These are phyloP conservation scores for Chloris gayana DNA, from an alignment of 176 grass and related monocot genomes.

Conservation along the genomic window DNA sequence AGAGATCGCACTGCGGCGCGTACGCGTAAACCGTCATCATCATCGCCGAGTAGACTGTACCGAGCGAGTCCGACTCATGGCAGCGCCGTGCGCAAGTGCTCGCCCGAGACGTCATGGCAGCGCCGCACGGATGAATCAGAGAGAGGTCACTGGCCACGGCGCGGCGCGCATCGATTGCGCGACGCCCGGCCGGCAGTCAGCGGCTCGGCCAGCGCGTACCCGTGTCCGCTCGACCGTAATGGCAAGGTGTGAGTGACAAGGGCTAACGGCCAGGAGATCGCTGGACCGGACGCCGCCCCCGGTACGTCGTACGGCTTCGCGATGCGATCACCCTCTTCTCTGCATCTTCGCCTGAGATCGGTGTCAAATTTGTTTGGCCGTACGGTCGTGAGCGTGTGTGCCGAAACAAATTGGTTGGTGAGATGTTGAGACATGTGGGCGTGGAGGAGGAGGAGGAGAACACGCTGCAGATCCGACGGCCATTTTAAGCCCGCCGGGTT, in stretches of 20 bases:
- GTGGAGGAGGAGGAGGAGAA: background rate
- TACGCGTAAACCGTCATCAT: background rate
- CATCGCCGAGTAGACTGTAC: constrained; percentile 1
- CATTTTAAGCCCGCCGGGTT: too few relatives aligned
- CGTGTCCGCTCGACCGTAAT: background rate
- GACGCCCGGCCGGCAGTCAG: background rate
- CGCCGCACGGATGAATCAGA: background rate
- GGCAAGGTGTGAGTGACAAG: background rate
- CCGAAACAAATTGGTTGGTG: background rate
- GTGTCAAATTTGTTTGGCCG: background rate
- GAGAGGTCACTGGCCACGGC: background rate
- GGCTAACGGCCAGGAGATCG: background rate
- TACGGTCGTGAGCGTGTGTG: background rate
- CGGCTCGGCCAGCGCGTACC: background rate
- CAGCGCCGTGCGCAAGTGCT: background rate
- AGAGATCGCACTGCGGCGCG: background rate
- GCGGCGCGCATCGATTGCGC: background rate
- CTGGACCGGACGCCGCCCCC: background rate
- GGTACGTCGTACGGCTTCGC: background rate
- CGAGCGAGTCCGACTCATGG: background rate
- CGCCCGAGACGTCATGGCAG: background rate
- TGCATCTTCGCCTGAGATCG: background rate
- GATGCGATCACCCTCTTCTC: background rate
- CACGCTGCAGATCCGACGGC: background rate
- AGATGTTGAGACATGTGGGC: background rate